Conservation (phyloP, 129 eudicot species). For the Gnaphalium uliginosum region DNA sequence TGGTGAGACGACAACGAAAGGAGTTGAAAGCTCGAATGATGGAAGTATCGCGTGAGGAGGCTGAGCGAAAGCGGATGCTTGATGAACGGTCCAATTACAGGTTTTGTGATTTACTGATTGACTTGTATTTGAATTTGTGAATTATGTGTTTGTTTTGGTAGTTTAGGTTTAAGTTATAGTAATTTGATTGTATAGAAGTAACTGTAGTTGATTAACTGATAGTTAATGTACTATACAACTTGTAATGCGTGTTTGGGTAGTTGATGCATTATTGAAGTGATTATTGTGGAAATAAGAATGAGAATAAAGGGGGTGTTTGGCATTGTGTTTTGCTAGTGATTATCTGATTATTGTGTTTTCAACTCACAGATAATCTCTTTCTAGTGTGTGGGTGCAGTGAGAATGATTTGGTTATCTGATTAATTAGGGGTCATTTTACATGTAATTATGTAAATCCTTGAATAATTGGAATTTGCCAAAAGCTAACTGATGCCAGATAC, state of each 20-base stretch:
- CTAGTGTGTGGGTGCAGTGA: neutral
- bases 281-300: neutral
- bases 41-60: slow-evolving; percentile 94
- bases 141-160: neutral
- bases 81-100: slow-evolving; percentile 92
- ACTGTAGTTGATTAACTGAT: neutral
- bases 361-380: neutral
- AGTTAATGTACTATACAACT: no score
- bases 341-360: neutral
- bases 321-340: neutral
- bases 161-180: neutral
- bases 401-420: neutral
- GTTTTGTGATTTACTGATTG: slow-evolving; percentile 25
- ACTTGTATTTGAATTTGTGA: neutral
- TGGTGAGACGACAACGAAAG: slow-evolving; percentile 83
- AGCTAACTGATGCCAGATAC: neutral
- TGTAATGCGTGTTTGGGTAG: neutral
- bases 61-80: slow-evolving; percentile 93
- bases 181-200: neutral
- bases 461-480: neutral
- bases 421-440: neutral
- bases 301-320: neutral
- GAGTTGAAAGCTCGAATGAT: slow-evolving; percentile 85
- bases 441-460: neutral
- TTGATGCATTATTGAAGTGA: neutral